These are phyloP conservation scores for Kodamaea hsintzibuensis DNA, from an alignment of 805 yeast species.

Conservation along the genomic window DNA sequence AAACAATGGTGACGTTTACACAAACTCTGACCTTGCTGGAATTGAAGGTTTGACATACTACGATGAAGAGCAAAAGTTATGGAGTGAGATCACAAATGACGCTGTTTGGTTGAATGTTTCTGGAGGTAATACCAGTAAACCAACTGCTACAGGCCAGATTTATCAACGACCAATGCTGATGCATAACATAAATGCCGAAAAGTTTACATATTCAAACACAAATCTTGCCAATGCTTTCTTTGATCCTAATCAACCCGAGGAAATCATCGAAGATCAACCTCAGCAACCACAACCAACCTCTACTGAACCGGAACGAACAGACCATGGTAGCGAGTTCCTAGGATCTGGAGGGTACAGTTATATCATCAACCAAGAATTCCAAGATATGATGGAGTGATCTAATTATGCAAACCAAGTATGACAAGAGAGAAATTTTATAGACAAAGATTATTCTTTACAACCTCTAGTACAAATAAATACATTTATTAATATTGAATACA, in stretches of 20 bases:
- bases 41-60: conserved; percentile 44
- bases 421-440: background rate
- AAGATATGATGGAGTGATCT: conserved; percentile 17
- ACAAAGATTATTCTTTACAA: background rate
- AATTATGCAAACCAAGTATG: background rate
- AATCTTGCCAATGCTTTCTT: background rate
- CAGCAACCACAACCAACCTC: background rate
- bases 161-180: conserved; percentile 9
- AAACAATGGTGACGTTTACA: conserved; percentile 29
- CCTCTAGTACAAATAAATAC: background rate
- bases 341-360: conserved; percentile 33
- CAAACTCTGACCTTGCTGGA: conserved; percentile 39
- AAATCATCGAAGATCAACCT: background rate
- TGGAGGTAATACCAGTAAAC: conserved; percentile 23
- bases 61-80: conserved; percentile 52
- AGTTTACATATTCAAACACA: conserved; percentile 1
- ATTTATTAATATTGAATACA: conserved; percentile 6
- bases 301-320: background rate
- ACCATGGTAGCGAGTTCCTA: conserved; percentile 1
- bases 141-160: conserved; percentile 16
- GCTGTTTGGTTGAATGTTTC: conserved; percentile 66
- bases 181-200: conserved; percentile 7
- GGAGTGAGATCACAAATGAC: conserved; percentile 78
- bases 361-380: conserved; percentile 40
- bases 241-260: background rate